Evolutionary conservation across 495 filamentous ascomycete genomes (phyloP).

Genomic region (Umbilicaria muhlenbergii): DNA sequence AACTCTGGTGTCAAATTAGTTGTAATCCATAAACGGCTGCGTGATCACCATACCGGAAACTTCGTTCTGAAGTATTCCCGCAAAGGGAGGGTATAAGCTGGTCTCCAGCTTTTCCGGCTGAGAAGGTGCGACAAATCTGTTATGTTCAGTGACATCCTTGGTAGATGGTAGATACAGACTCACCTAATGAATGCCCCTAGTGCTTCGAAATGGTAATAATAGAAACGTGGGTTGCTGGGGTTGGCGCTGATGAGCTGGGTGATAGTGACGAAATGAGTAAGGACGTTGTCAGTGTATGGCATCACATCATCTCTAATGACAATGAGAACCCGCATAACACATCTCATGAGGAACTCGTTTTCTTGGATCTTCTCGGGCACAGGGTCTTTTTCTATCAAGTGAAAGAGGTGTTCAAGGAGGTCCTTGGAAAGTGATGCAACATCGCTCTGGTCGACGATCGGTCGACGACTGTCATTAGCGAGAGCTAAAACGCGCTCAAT

Average conservation of each 20-base stretch:
- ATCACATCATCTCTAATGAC: slow-evolving; percentile 69
- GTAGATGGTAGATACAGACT: not conserved
- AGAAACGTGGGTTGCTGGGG: slow-evolving; percentile 93
- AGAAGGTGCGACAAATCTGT: slow-evolving; percentile 49
- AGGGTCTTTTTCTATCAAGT: slow-evolving; percentile 63
- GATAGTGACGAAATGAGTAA: slow-evolving; percentile 69
- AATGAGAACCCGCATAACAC: slow-evolving; percentile 91
- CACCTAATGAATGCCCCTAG: slow-evolving; percentile 86
- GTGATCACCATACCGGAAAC: slow-evolving; percentile 44
- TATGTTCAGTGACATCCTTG: slow-evolving; percentile 2
- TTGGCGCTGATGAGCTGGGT: slow-evolving; percentile 79
- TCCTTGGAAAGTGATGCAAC: slow-evolving; percentile 71
- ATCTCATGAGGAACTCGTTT: slow-evolving; percentile 97
- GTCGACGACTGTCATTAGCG: slow-evolving; percentile 51
- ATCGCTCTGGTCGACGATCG: slow-evolving; percentile 55
- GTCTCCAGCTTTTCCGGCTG: slow-evolving; percentile 61
- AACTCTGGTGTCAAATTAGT: slow-evolving; percentile 48
- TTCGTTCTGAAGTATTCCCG: slow-evolving; percentile 57
- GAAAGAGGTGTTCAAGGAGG: slow-evolving; percentile 82
- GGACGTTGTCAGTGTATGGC: slow-evolving; percentile 52
- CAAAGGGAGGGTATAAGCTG: slow-evolving; percentile 63
- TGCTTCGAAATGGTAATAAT: slow-evolving; percentile 95
- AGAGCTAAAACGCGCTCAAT: slow-evolving; percentile 79
- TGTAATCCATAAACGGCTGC: not conserved
- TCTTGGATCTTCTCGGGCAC: slow-evolving; percentile 90